These are phyloP conservation scores for Solanum ossicruentum DNA, from an alignment of 257 asterid genomes.

Conservation along the genomic window DNA sequence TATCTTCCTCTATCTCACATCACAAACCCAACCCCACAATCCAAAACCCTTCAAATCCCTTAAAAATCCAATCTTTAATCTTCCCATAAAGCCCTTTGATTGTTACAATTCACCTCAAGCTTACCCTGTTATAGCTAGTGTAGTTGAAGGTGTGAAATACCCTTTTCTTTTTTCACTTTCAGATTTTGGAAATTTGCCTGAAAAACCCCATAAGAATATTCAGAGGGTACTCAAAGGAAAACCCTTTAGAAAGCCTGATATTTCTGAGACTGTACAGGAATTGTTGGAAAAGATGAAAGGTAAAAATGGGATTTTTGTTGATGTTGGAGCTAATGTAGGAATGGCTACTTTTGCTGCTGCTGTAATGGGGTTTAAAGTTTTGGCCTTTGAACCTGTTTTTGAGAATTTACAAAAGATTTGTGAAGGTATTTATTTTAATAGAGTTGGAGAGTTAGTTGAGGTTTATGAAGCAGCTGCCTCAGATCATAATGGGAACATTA, in stretches of 20 bases:
- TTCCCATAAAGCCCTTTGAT: conserved; percentile 53
- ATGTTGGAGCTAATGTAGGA: conserved; percentile 83
- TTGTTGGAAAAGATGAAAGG: not conserved
- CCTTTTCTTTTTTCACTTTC: conserved; percentile 87
- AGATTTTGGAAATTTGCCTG: conserved; percentile 75
- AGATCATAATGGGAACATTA: conserved; percentile 63
- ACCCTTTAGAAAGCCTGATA: conserved; percentile 78
- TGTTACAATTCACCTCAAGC: conserved; percentile 78
- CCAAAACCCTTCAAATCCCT: conserved; percentile 17
- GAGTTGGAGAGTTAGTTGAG: conserved; percentile 60
- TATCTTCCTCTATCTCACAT: conserved; percentile 56
- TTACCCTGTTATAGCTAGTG: conserved; percentile 75
- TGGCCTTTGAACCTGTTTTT: conserved; percentile 95
- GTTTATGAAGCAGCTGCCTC: conserved; percentile 84
- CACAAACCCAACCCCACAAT: conserved; percentile 39
- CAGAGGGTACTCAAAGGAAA: conserved; percentile 79
- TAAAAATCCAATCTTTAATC: not conserved
- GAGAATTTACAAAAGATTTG: conserved; percentile 96
- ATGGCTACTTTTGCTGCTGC: conserved; percentile 97
- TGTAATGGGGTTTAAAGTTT: conserved; percentile 83
- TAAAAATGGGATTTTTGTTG: conserved; percentile 9
- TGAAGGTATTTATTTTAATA: conserved; percentile 79
- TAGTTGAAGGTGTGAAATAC: conserved; percentile 82
- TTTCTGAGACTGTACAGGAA: conserved; percentile 23
- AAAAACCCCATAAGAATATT: conserved; percentile 98